phyloP scores from a whole-genome alignment of 768 basidiomycete species.

The Hemileccinum rubropunctum region DNA sequence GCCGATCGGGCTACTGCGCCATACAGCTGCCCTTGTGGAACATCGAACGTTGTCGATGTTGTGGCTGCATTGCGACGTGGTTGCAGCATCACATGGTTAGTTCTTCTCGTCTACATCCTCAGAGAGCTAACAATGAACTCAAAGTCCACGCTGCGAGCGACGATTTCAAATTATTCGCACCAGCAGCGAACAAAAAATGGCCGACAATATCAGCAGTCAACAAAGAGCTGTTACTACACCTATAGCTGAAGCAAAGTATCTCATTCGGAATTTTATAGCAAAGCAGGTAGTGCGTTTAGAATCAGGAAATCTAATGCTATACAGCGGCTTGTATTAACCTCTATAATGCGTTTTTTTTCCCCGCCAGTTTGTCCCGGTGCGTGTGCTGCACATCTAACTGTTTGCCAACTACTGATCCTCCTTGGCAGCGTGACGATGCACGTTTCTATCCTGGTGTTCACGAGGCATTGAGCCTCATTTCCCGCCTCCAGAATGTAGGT shows the following conservation, averaged over 20 bases:
- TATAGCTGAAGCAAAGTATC: not conserved
- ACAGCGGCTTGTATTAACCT: no score
- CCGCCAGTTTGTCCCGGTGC: no score
- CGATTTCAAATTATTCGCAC: not conserved
- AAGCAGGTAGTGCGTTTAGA: not conserved
- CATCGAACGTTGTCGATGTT: not conserved
- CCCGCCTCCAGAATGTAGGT: not conserved
- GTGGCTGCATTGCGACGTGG: not conserved
- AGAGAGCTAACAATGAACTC: no score
- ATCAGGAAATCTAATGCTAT: no score
- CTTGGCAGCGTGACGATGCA: no score
- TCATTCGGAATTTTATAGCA: constrained; percentile 3
- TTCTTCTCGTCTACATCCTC: not conserved
- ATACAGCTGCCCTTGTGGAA: constrained; percentile 1
- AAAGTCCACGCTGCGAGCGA: constrained; percentile 3
- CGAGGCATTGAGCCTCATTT: no score
- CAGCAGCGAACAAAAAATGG: no score
- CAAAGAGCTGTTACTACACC: no score
- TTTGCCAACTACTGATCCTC: not conserved
- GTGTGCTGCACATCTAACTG: no score
- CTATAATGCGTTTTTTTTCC: not conserved
- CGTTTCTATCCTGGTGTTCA: no score
- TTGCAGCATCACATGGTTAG: constrained; percentile 4
- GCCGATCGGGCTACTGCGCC: not conserved
- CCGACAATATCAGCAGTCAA: not conserved